phyloP scores from a whole-genome alignment of 331 rosid species.

The Quercus tomentella region DNA sequence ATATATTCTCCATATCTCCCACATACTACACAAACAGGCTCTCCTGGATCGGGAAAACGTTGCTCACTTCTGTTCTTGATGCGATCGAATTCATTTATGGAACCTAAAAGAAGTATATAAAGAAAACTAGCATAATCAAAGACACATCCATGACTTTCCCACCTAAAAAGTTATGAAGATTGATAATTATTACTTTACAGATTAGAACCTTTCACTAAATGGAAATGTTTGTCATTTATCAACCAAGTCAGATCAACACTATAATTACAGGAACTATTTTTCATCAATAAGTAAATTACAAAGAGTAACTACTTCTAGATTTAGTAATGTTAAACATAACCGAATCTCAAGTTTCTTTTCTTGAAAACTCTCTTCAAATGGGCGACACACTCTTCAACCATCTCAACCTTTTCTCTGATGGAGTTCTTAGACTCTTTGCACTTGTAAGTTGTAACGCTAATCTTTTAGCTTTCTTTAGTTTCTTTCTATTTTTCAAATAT shows the following conservation, averaged over 20 bases:
- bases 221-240: not conserved
- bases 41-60: slow-evolving; percentile 67
- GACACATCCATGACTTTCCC: not conserved
- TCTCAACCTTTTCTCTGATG: no score
- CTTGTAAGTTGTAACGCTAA: no score
- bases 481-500: no score
- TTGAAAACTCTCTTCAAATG: no score
- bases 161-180: not conserved
- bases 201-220: not conserved
- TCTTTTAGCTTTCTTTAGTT: no score
- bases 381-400: no score
- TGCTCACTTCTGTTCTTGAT: slow-evolving; percentile 64
- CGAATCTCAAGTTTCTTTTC: no score
- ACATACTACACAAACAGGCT: slow-evolving; percentile 78
- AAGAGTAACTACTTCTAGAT: no score
- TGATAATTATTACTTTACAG: not conserved
- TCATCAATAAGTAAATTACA: not conserved
- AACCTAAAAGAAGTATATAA: slow-evolving; percentile 20
- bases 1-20: slow-evolving; percentile 89
- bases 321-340: no score
- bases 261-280: not conserved
- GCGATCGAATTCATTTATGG: slow-evolving; percentile 28
- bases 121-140: not conserved
- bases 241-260: not conserved
- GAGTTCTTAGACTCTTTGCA: no score